Conservation (phyloP, 2,329 filamentous ascomycete species). For the Dryadomyces quercus-mongolicae region DNA sequence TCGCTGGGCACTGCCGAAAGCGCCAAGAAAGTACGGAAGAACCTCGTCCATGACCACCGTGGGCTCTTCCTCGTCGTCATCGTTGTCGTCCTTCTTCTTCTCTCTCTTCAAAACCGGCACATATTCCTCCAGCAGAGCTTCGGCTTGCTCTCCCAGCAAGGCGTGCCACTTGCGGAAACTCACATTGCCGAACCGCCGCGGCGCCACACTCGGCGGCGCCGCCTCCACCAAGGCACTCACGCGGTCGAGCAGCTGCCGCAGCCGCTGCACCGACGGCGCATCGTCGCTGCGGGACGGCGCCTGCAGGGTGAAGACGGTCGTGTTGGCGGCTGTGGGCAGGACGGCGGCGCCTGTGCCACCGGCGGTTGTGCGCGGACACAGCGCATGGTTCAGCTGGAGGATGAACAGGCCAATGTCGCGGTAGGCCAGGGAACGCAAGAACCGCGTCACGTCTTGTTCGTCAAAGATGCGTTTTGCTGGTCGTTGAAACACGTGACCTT, state of each 20-base stretch:
- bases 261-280: slow-evolving; percentile 46
- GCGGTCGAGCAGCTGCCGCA: slow-evolving; percentile 54
- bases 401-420: slow-evolving; percentile 78
- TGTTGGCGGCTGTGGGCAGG: slow-evolving; percentile 16
- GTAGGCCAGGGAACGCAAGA: slow-evolving; percentile 73
- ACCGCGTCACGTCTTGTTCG: slow-evolving; percentile 66
- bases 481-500: slow-evolving; percentile 42
- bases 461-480: slow-evolving; percentile 79
- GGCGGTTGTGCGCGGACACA: slow-evolving; percentile 55
- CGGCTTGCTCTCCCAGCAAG: slow-evolving; percentile 48
- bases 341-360: slow-evolving; percentile 14
- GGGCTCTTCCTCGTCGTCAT: slow-evolving; percentile 7
- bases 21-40: slow-evolving; percentile 66
- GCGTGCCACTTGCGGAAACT: slow-evolving; percentile 79
- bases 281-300: slow-evolving; percentile 21
- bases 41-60: slow-evolving; percentile 51
- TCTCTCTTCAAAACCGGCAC: slow-evolving; percentile 28
- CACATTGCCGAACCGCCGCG: slow-evolving; percentile 81
- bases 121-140: slow-evolving; percentile 42
- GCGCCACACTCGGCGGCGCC: slow-evolving; percentile 73
- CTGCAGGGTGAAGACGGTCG: slow-evolving; percentile 34
- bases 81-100: background rate
- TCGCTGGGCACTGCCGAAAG: slow-evolving; percentile 78
- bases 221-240: slow-evolving; percentile 60
- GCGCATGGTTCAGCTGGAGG: slow-evolving; percentile 76